Evolutionary conservation across 2,329 filamentous ascomycete species (phyloP), one percentile per base, ranked within the genome.

Genomic region (Kalaharituber pfeilii): DNA sequence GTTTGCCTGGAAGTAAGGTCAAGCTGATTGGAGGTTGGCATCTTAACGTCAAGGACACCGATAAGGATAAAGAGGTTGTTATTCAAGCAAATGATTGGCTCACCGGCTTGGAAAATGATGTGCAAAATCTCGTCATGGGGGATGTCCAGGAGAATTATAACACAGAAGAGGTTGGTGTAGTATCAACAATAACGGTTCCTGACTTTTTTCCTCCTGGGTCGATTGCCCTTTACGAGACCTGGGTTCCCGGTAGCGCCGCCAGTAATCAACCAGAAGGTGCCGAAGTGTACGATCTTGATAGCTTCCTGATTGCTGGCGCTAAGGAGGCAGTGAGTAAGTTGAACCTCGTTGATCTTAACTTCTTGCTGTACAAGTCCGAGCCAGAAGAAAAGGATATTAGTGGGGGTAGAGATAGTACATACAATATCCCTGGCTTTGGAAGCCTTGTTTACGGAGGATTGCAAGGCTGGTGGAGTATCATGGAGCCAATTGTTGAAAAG

Each of bases 381-480:
- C 79, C 86, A 2, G 91, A 98, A 67, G 93, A 85, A 68, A 77
- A 79, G 49, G 86, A 91, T 62, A 79, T 77, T 27, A 94, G 84
- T 59, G 76, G 75, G 51, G 86, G 86, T 3, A 75, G 77, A 56
- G 86, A 95, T 66, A 89, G 91, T n/a, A 81, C 81, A 7, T 98
- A 96, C 69, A 77, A 81, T 52, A 82, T 98, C 59, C 91, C 91
- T 1, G 81, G 81, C 1, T 74, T 87, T 65, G 89, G 88, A 2
- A 80, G 83, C 56, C 75, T 95, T 42, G 85, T 95, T 1, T 98
- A 96, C 67, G 89, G 89, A 57, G 91, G 91, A 57, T 75, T 98
- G n/a, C 91, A 98, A 67, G 93, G 93, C 33, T 98, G 91, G 89
- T 94, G 89, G 87, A 95, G 87, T 66, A 73, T 94, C 0, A 71